A percentile compares a stretch with the other conserved stretches of the same genome.
These are phyloP conservation scores for Aspergillus carbonarius DNA, from an alignment of 2,329 filamentous ascomycete genomes.

Conservation along the genomic window DNA sequence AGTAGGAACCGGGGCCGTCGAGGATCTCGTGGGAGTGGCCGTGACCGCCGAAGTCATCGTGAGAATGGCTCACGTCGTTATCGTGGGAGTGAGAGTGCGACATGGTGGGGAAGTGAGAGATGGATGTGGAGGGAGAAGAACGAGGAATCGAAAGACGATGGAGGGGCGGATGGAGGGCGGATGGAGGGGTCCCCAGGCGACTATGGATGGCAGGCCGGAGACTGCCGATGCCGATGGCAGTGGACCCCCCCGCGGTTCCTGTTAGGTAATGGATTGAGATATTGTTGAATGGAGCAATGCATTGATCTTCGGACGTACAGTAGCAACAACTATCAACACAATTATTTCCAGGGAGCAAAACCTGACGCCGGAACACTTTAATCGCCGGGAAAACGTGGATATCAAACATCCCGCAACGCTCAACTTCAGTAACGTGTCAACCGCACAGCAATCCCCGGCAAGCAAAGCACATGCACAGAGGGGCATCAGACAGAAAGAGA, in stretches of 20 bases:
- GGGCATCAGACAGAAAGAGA: conserved; percentile 12
- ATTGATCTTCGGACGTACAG: conserved; percentile 1
- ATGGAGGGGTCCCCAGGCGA: not conserved
- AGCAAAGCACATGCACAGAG: conserved; percentile 1
- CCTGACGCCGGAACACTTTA: conserved; percentile 16
- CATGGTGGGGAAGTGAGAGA: conserved; percentile 15
- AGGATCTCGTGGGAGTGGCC: conserved; percentile 96
- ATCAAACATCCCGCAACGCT: conserved; percentile 25
- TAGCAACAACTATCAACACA: conserved; percentile 6
- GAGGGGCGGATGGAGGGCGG: not conserved
- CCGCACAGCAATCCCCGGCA: not conserved
- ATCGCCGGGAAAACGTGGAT: conserved; percentile 35
- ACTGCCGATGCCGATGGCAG: conserved; percentile 1
- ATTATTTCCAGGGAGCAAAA: conserved; percentile 1
- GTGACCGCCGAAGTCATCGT: conserved; percentile 65
- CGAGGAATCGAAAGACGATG: not conserved
- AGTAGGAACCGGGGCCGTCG: conserved; percentile 85
- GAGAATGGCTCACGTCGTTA: conserved; percentile 41
- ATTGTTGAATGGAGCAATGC: not conserved
- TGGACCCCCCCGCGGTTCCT: too few relatives aligned
- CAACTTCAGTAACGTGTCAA: conserved; percentile 9
- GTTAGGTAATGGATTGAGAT: too few relatives aligned
- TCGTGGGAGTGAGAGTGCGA: conserved; percentile 45
- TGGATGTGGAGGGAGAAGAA: not conserved
- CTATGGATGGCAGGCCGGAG: not conserved